Evolutionary conservation across 306 rosid genomes (phyloP).

Genomic region (Cicer bijugum): DNA sequence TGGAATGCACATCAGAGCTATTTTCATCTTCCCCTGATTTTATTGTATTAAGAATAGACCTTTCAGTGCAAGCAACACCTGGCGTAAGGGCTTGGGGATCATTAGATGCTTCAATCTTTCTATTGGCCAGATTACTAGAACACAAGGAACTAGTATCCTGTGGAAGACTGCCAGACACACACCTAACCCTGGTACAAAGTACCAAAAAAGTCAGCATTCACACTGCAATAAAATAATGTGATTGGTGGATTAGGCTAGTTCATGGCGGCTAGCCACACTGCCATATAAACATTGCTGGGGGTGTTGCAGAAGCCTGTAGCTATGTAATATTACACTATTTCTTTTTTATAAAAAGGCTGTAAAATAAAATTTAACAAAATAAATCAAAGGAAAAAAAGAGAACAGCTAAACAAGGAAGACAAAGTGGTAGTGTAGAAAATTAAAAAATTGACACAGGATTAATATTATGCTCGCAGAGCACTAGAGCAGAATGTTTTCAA

Average conservation of each 20-base stretch:
- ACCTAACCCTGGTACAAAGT: conserved; percentile 47
- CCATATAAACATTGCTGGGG: neutral
- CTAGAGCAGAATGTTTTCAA: neutral
- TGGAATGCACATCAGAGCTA: conserved; percentile 33
- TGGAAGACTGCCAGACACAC: conserved; percentile 50
- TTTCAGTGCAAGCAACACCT: conserved; percentile 41
- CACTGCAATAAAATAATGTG: neutral
- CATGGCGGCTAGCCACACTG: neutral
- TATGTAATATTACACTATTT: neutral
- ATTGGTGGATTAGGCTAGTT: neutral
- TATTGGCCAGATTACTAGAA: conserved; percentile 37
- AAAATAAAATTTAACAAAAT: neutral
- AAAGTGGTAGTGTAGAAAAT: neutral
- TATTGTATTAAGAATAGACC: conserved; percentile 33
- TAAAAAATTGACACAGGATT: neutral
- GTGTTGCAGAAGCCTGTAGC: neutral
- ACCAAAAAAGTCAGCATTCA: conserved; percentile 33
- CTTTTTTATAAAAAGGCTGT: neutral
- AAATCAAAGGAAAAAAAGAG: neutral
- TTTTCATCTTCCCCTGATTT: conserved; percentile 43
- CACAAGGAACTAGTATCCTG: conserved; percentile 31
- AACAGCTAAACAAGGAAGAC: neutral
- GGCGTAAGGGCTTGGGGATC: conserved; percentile 39
- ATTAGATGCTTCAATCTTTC: conserved; percentile 44
- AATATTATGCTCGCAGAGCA: neutral